phyloP scores from a whole-genome alignment of 257 asterid genomes.

The Thymus mandschuricus region DNA sequence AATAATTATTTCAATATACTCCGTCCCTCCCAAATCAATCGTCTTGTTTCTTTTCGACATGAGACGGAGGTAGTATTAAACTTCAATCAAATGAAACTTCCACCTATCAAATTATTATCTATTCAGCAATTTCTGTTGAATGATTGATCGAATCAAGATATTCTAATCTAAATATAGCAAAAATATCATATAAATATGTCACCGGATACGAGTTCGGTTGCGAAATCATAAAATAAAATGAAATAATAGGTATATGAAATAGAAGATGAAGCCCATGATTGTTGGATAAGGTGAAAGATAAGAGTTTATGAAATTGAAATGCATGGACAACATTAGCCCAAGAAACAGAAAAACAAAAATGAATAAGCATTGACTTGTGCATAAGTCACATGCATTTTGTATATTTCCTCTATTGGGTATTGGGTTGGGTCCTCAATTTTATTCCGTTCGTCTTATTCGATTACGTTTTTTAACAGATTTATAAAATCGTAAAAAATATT shows the following conservation, averaged over 20 bases:
- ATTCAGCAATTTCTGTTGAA: neutral
- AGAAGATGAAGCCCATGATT: slow-evolving; percentile 4
- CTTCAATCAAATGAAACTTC: no score
- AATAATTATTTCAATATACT: slow-evolving; percentile 4
- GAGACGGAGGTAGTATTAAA: no score
- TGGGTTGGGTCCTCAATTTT: neutral
- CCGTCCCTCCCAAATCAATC: neutral
- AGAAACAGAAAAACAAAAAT: neutral
- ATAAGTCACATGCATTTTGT: slow-evolving; percentile 35
- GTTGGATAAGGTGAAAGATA: slow-evolving; percentile 31
- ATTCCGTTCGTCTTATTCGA: neutral
- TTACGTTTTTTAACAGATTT: no score
- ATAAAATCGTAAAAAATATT: slow-evolving; percentile 4
- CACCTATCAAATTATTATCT: neutral
- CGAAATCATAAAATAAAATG: no score
- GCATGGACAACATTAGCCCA: neutral
- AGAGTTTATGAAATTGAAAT: slow-evolving; percentile 1
- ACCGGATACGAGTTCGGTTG: no score
- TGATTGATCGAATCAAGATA: neutral
- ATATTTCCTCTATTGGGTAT: slow-evolving; percentile 16
- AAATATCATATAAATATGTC: neutral
- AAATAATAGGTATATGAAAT: neutral
- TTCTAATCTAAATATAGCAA: neutral
- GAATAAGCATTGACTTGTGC: slow-evolving; percentile 8
- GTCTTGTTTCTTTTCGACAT: no score